Evolutionary conservation across 768 basidiomycete species (phyloP).

Genomic region (Lactarius indigo): DNA sequence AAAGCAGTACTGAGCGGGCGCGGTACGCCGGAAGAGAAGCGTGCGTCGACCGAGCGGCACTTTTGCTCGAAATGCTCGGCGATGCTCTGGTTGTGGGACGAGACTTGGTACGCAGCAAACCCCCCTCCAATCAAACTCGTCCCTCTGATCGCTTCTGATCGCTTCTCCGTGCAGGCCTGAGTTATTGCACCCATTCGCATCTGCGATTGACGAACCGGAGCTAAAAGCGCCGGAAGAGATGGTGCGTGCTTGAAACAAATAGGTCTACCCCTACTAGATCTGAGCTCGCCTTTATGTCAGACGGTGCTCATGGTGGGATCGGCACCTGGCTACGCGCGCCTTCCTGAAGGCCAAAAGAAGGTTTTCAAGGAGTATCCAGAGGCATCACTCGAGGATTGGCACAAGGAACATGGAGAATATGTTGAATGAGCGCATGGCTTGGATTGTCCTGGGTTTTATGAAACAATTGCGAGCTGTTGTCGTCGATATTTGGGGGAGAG

Average conservation of each 20-base stretch:
- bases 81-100: constrained; percentile 66
- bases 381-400: constrained; percentile 56
- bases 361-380: constrained; percentile 43
- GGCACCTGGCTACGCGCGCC: constrained; percentile 56
- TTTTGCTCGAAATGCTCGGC: constrained; percentile 62
- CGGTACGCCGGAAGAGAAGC: constrained; percentile 45
- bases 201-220: constrained; percentile 60
- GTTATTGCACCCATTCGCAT: constrained; percentile 63
- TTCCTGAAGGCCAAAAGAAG: constrained; percentile 57
- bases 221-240: constrained; percentile 48
- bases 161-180: constrained; percentile 46
- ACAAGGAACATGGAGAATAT: constrained; percentile 48
- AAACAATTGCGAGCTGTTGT: neutral
- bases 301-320: constrained; percentile 33
- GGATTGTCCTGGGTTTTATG: neutral
- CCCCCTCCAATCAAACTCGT: neutral
- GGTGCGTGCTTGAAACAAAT: constrained; percentile 35
- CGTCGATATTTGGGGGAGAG: neutral
- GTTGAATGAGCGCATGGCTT: constrained; percentile 28
- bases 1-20: constrained; percentile 54
- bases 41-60: constrained; percentile 53
- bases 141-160: neutral
- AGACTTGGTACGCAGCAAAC: constrained; percentile 43
- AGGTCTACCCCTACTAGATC: neutral
- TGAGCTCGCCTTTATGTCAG: neutral